Base-by-base conservation (phyloP, 2,329 filamentous ascomycete species). In the Diplodia intermedia region DNA sequence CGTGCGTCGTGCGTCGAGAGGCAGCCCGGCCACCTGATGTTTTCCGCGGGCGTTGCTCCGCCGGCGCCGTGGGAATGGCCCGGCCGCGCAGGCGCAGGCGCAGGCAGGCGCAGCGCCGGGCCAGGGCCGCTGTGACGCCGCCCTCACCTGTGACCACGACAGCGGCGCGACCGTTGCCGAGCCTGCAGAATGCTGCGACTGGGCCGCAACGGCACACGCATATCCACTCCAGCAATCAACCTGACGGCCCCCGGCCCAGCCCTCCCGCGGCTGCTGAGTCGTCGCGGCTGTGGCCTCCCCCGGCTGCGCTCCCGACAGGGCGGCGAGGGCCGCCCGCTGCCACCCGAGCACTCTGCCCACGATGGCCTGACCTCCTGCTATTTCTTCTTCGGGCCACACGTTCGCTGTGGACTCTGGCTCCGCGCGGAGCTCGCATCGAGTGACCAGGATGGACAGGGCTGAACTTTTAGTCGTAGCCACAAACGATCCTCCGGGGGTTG, bases 351-450 rank as follows among this genome's bases (percentile, higher is more conserved):
- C 57, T 62, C 57, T 62, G 40, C 40, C 57, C 40, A 62, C 40
- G 57, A 62, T 62, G 57, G 57, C 57, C 57, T 62, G 57, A 62
- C 57, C 57, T 62, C 57, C 57, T 62, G 57, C 57, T 50, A 62
- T 62, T 62, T 62, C 38, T 40, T 62, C 47, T 40, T 62, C 47
- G 20, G 23, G 43, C 43, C 20, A 26, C 57, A 29, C 40, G 12
- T 14, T 20, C 15, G 47, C 20, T 12, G 60, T 61, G 40, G 40
- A 3, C n/a, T n/a, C 14, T 31, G 56, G 38, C 60, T 47, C 60
- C 60, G 60, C 60, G 60, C 60, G 47, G 38, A 40, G 60, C 60
- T 36, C 40, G 47, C 60, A 38, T 57, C 11, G 18, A 33, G 29
- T 15, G 29, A 36, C 53, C 29, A 33, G 57, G 57, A 38, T 63